A percentile compares a stretch with the other conserved stretches of the same genome.
These are phyloP conservation scores for Ettlia oleoabundans DNA, from an alignment of 139 green algal species.

Conservation along the genomic window DNA sequence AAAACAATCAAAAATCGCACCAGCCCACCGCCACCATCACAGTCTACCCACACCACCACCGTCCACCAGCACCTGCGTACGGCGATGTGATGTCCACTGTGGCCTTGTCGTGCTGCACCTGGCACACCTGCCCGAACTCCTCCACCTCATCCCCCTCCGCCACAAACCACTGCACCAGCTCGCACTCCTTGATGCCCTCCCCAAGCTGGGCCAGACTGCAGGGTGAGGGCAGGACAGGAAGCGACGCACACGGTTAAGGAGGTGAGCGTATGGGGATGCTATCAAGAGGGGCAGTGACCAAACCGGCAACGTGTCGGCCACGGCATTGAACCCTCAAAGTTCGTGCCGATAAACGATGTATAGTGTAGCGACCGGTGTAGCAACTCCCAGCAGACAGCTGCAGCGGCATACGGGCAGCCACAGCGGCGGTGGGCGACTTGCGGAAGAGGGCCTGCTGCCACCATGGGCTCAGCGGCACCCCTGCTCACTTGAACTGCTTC, in stretches of 20 bases:
- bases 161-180: constrained; percentile 90
- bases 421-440: neutral
- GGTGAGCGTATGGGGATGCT: too few relatives aligned
- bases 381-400: neutral
- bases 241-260: neutral
- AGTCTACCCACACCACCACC: too few relatives aligned
- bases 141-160: constrained; percentile 74
- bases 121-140: constrained; percentile 85
- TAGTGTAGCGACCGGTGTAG: too few relatives aligned
- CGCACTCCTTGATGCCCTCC: constrained; percentile 94
- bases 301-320: too few relatives aligned
- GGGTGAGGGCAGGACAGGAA: neutral
- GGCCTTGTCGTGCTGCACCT: constrained; percentile 95
- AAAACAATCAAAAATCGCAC: too few relatives aligned
- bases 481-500: constrained; percentile 8
- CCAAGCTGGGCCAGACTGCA: constrained; percentile 46
- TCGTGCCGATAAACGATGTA: too few relatives aligned
- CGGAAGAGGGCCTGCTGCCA: neutral
- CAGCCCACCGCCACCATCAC: too few relatives aligned
- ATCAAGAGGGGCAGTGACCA: too few relatives aligned
- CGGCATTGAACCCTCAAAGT: too few relatives aligned
- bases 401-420: neutral
- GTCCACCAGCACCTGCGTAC: constrained; percentile 60
- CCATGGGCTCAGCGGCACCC: neutral
- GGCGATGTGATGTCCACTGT: constrained; percentile 91